phyloP scores from a whole-genome alignment of 1,284 basidiomycete genomes.

The Stygiomarasmius scandens region DNA sequence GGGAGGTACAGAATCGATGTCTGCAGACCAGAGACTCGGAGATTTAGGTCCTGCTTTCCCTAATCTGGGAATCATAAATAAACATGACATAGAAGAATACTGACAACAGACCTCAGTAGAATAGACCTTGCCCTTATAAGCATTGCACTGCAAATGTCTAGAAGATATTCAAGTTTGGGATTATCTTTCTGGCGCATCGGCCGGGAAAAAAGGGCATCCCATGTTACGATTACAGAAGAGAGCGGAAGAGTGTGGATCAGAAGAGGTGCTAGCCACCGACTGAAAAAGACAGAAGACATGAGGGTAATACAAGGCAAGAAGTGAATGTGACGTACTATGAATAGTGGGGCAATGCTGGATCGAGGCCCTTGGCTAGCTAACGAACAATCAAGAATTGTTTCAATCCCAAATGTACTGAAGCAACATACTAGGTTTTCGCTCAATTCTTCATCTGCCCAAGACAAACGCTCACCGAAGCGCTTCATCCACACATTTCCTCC shows the following conservation, averaged over 20 bases:
- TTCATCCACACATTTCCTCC: conserved; percentile 63
- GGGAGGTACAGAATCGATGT: conserved; percentile 39
- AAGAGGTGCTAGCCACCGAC: conserved; percentile 77
- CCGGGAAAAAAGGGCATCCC: conserved; percentile 72
- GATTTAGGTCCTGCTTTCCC: conserved; percentile 48
- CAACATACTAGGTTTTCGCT: conserved; percentile 59
- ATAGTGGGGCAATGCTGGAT: conserved; percentile 76
- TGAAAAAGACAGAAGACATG: conserved; percentile 29
- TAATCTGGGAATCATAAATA: conserved; percentile 52
- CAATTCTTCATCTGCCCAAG: conserved; percentile 68
- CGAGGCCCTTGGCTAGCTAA: conserved; percentile 54
- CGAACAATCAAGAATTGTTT: conserved; percentile 4
- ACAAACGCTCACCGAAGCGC: conserved; percentile 62
- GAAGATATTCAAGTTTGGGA: conserved; percentile 64
- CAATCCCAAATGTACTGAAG: conserved; percentile 5
- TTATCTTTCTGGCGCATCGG: conserved; percentile 59
- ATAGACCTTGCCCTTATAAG: conserved; percentile 57
- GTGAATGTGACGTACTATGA: neutral
- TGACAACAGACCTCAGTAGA: conserved; percentile 53
- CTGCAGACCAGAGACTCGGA: conserved; percentile 59
- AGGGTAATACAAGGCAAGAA: neutral
- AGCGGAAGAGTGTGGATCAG: conserved; percentile 73
- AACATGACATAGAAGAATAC: too few relatives aligned
- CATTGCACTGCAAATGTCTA: conserved; percentile 72
- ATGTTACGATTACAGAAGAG: conserved; percentile 57